These are phyloP conservation scores for Cardamine chenopodiifolia DNA, from an alignment of 345 rosid genomes.

Conservation along the genomic window DNA sequence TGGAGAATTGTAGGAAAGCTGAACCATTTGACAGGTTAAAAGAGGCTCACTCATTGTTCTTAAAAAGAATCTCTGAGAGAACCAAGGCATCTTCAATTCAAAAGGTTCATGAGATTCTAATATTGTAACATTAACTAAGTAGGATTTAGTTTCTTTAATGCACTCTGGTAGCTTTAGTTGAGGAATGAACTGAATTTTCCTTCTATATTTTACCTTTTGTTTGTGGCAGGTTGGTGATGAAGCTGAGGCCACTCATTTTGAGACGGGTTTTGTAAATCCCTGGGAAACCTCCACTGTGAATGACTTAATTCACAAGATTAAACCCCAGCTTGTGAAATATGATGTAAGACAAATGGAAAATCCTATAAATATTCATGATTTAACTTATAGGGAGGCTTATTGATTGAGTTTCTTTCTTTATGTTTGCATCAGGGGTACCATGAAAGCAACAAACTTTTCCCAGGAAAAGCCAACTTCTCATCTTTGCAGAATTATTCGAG, in stretches of 20 bases:
- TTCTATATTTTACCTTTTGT: not conserved
- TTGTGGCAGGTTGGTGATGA: conserved; percentile 51
- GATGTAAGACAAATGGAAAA: conserved; percentile 48
- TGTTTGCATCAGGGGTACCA: conserved; percentile 72
- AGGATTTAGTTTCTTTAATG: not conserved
- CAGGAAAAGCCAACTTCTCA: conserved; percentile 67
- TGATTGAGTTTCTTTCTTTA: conserved; percentile 28
- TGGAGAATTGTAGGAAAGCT: conserved; percentile 59
- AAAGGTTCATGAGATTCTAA: conserved; percentile 49
- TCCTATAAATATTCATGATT: conserved; percentile 21
- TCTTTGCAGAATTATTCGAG: conserved; percentile 63
- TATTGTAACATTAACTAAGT: not conserved
- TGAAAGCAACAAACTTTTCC: conserved; percentile 59
- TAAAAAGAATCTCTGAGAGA: conserved; percentile 66
- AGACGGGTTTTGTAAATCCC: conserved; percentile 53
- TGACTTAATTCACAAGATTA: conserved; percentile 55
- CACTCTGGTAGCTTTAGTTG: conserved; percentile 13
- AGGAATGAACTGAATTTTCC: not conserved
- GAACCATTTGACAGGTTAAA: conserved; percentile 69
- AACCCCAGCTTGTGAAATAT: conserved; percentile 56
- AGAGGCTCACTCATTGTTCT: conserved; percentile 59
- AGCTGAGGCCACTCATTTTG: conserved; percentile 22
- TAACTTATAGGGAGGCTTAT: not conserved
- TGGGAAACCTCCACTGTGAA: conserved; percentile 66
- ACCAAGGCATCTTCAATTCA: conserved; percentile 47